Conservation (phyloP, 1,139 yeast species). For the Pichia sp. region DNA sequence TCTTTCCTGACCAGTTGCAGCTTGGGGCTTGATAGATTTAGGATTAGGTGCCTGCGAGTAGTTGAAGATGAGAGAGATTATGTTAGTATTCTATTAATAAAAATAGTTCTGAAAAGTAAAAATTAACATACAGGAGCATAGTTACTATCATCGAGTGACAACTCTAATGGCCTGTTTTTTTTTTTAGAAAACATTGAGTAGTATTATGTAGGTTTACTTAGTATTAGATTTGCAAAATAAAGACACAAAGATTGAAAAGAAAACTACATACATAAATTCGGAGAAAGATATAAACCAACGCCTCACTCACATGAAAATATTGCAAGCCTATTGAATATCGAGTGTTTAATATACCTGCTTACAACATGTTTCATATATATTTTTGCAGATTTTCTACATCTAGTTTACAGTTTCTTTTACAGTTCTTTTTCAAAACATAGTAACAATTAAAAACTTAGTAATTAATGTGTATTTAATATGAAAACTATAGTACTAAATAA, state of each 20-base stretch:
- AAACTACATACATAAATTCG: no score
- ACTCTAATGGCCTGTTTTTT: conserved; percentile 22
- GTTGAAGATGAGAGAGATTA: not conserved
- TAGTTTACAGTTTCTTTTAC: not conserved
- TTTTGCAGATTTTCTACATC: not conserved
- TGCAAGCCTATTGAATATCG: no score
- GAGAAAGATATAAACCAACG: no score
- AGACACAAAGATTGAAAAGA: no score
- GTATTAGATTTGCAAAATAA: no score
- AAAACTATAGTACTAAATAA: conserved; percentile 6
- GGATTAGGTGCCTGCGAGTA: conserved; percentile 23
- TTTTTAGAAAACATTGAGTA: conserved; percentile 16
- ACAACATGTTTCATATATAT: no score
- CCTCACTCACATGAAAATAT: no score
- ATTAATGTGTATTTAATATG: conserved; percentile 6
- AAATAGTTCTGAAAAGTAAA: no score
- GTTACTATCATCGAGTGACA: conserved; percentile 23
- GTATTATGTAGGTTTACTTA: not conserved
- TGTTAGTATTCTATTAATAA: not conserved
- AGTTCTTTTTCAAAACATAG: conserved; percentile 13
- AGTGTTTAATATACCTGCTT: no score
- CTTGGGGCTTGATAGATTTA: conserved; percentile 22
- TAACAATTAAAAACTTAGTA: not conserved
- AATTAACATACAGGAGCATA: conserved; percentile 24
- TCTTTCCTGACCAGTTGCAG: conserved; percentile 22